Percentiles rank a stretch among this genome's conserved stretches.
phyloP scores from a whole-genome alignment of 2,329 filamentous ascomycete genomes.

The Xylariaceae sp. region DNA sequence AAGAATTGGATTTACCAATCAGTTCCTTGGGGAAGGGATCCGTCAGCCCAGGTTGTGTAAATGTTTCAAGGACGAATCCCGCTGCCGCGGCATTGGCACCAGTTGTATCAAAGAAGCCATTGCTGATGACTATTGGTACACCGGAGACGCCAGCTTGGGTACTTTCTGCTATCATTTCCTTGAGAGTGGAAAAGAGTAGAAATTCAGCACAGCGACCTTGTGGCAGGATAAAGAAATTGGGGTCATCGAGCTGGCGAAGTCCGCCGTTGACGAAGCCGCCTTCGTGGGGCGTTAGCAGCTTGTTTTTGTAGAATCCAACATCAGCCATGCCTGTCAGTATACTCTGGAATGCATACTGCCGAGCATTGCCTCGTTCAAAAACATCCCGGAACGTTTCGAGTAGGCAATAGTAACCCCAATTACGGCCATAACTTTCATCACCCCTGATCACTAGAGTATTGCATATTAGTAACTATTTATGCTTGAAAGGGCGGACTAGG shows the following conservation, averaged over 20 bases:
- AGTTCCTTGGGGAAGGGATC: constrained; percentile 26
- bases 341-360: constrained; percentile 7
- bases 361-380: constrained; percentile 32
- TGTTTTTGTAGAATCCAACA: constrained; percentile 19
- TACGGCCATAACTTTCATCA: constrained; percentile 39
- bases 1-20: constrained; percentile 23
- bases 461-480: neutral
- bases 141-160: neutral
- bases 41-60: constrained; percentile 28
- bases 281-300: constrained; percentile 18
- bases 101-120: constrained; percentile 37
- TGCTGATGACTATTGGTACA: constrained; percentile 27
- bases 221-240: constrained; percentile 37
- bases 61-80: constrained; percentile 29
- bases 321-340: constrained; percentile 19
- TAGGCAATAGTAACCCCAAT: constrained; percentile 38
- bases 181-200: constrained; percentile 32
- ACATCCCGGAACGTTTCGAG: constrained; percentile 36
- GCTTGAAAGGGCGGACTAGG: neutral
- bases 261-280: constrained; percentile 35
- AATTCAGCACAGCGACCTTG: constrained; percentile 36
- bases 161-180: constrained; percentile 8
- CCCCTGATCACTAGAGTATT: constrained; percentile 33
- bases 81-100: constrained; percentile 29
- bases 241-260: constrained; percentile 25